Base-by-base conservation (phyloP, 1,139 yeast species). In the Nakaseomyces nivariensis region DNA sequence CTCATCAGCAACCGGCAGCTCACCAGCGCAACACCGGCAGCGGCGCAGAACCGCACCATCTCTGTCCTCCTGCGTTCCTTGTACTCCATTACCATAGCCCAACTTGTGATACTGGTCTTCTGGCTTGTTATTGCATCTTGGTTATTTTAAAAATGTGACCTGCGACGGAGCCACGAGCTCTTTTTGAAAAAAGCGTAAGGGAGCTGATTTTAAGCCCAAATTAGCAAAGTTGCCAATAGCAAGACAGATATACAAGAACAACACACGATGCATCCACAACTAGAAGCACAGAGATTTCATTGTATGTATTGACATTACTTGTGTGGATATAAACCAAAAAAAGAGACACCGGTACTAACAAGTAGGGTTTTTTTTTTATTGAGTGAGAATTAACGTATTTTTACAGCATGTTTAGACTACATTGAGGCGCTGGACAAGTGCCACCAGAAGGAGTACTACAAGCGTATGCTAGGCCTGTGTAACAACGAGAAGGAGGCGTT, bases 391-490 rank as follows among this genome's bases (percentile, higher is more conserved):
- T 7, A 29, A 29, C 31, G 9, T 11, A 8, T 33, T 10, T 33
- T 33, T 33, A 27, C 44, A 74, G 83, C 85, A 36, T 92, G 98
- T 67, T 82, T 79, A 48, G 85, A 82, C 55, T 76, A 89, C 49
- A 88, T 92, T 70, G 83, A 83, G 56, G 96, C 96, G 0, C 76
- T 92, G 11, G 96, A 90, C 63, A 84, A 86, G 63, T 92, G 98
- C 65, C 97, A 90, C 62, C 75, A 80, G 53, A 78, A 76, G 54
- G 85, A 82, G 52, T 85, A 82, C 58, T 60, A 85, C 55, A 76
- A 79, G 59, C 80, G 85, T 63, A 82, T 87, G n/a, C 72, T 87
- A 57, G 97, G 97, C 37, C 72, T 79, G 56, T 92, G 98, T 69
- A 88, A 88, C 67, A 82, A 82, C 54, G 84, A 85, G 60, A 89